Conservation (phyloP, 1,139 yeast species). For the Blastobotrys petasosporus region DNA sequence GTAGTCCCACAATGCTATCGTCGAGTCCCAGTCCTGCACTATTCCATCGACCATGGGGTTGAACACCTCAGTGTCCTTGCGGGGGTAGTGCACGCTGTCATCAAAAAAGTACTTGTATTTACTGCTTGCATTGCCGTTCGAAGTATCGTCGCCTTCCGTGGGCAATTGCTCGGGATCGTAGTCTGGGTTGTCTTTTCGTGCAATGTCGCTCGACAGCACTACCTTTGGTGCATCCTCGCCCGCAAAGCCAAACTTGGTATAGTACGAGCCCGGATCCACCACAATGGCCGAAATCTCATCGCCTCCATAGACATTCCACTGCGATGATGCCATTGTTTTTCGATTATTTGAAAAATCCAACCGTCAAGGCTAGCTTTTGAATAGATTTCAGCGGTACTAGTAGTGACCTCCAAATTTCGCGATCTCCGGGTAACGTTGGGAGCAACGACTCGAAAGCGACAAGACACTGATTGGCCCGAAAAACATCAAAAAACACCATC, state of each 20-base stretch:
- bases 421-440: no score
- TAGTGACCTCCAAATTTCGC: background rate
- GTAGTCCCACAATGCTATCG: conserved; percentile 35
- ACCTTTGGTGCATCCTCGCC: conserved; percentile 89
- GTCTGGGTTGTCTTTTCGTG: conserved; percentile 17
- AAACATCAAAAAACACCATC: no score
- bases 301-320: conserved; percentile 48
- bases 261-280: conserved; percentile 81
- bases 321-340: conserved; percentile 4
- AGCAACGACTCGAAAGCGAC: background rate
- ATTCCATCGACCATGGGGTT: conserved; percentile 37
- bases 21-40: conserved; percentile 42
- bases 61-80: conserved; percentile 31
- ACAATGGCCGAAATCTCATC: conserved; percentile 91
- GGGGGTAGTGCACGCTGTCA: conserved; percentile 28
- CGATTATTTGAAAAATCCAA: no score
- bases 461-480: background rate
- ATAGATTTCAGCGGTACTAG: no score
- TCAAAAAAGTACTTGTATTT: conserved; percentile 29
- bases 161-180: conserved; percentile 21
- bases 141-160: conserved; percentile 4
- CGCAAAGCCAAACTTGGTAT: conserved; percentile 84
- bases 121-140: background rate
- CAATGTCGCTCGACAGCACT: conserved; percentile 55
- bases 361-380: no score